Conservation (phyloP, 495 filamentous ascomycete species). For the Lophium mytilinum region DNA sequence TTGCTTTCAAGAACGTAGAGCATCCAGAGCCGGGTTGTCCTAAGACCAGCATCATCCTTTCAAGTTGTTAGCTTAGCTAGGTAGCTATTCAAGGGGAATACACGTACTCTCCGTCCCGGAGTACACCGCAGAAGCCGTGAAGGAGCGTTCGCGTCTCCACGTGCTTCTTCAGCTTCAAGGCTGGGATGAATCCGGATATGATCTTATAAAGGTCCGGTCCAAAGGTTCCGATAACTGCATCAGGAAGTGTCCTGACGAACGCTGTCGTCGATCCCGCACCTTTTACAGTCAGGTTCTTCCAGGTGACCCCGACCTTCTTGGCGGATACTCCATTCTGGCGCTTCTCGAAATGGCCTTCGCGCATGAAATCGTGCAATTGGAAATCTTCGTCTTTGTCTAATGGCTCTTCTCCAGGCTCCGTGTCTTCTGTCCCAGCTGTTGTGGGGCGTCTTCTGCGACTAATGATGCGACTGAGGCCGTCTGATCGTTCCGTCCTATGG, state of each 20-base stretch:
- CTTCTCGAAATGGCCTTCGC: slow-evolving; percentile 74
- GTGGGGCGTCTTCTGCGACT: slow-evolving; percentile 4
- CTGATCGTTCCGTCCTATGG: slow-evolving; percentile 3
- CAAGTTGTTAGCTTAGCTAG: slow-evolving; percentile 38
- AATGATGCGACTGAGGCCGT: slow-evolving; percentile 1
- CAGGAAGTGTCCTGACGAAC: slow-evolving; percentile 66
- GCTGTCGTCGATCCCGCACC: slow-evolving; percentile 58
- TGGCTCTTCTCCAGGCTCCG: slow-evolving; percentile 8
- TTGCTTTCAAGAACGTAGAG: slow-evolving; percentile 69
- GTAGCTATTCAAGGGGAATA: slow-evolving; percentile 39
- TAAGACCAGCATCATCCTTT: slow-evolving; percentile 69
- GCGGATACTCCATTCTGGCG: slow-evolving; percentile 60
- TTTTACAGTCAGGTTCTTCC: slow-evolving; percentile 70
- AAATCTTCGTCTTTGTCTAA: slow-evolving; percentile 50
- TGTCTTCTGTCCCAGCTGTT: slow-evolving; percentile 9
- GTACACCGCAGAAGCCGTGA: slow-evolving; percentile 68
- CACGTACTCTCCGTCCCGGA: slow-evolving; percentile 55
- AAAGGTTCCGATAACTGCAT: slow-evolving; percentile 75
- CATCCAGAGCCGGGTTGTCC: slow-evolving; percentile 76
- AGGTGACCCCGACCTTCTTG: slow-evolving; percentile 80
- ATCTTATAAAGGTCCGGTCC: slow-evolving; percentile 72
- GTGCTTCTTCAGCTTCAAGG: slow-evolving; percentile 46
- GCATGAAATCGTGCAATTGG: slow-evolving; percentile 64
- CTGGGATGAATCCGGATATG: slow-evolving; percentile 56
- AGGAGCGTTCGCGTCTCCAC: slow-evolving; percentile 54